Evolutionary conservation across 108 stramenopile genomes (phyloP), one percentile per base, ranked within the genome.

Genomic region (Cyclotella baltica): DNA sequence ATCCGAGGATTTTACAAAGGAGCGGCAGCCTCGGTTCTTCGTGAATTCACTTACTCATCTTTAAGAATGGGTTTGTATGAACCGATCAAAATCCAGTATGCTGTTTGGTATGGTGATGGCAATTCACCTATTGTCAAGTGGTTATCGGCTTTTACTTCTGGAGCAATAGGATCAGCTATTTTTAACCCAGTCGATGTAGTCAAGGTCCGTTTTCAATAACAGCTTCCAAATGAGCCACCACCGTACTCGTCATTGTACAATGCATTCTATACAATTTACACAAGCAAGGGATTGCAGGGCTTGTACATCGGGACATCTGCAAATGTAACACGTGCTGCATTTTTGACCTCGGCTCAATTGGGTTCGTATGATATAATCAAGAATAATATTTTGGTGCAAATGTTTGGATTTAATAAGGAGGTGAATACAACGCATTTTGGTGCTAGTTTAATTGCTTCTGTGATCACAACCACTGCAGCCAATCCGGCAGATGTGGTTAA

Each of bases 11-110:
- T 75, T 53, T 69, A 58, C 53, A 75, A 68, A 30, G 75, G 67
- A 1, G 75, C 67, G 4, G 47, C 67, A n/a, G 53, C 68, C 1
- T 75, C 75, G 16, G 68, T 75, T 9, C 35, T 75, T 23, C 48
- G 75, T 31, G 75, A 75, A 23, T 75, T 50, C 68, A 75, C 75
- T 1, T 75, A 75, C 68, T 70, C 55, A 1, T 16, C 68, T 13
- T 68, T 70, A 15, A 51, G 75, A n/a, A 75, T 75, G 75, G 75
- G 75, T 22, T 59, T 75, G 19, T 75, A 75, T 31, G 75, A 75
- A 56, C 75, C 75, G 27, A 75, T 75, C 22, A 75, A 75, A 55
- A 23, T 48, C 28, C 74, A 20, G 27, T 72, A 59, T 40, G 50
- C 48, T 50, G 68, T 48, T 29, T 67, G 18, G 27, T 72, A 59